phyloP scores from a whole-genome alignment of 768 basidiomycete genomes.

The Psilocybe subaeruginosa region DNA sequence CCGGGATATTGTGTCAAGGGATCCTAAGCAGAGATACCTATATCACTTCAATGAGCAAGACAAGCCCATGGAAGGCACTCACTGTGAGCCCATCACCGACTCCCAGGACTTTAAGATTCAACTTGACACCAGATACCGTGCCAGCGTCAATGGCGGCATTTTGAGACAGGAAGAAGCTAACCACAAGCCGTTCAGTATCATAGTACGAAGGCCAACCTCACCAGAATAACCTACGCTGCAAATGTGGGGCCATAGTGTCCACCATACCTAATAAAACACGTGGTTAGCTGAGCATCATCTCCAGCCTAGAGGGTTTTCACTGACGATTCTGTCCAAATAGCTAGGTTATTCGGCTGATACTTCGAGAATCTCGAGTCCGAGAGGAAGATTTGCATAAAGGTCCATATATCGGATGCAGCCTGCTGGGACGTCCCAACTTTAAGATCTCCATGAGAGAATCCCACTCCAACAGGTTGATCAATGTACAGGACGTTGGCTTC shows the following conservation, averaged over 20 bases:
- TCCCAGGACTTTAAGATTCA: constrained; percentile 67
- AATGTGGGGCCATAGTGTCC: constrained; percentile 75
- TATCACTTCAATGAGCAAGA: too few species aligned
- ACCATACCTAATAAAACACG: constrained; percentile 49
- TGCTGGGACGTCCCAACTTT: constrained; percentile 52
- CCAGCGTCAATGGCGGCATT: constrained; percentile 58
- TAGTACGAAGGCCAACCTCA: background rate
- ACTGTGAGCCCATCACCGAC: constrained; percentile 67
- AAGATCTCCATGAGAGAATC: constrained; percentile 60
- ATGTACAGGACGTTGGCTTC: constrained; percentile 61
- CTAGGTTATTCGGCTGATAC: constrained; percentile 47
- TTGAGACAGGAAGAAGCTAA: constrained; percentile 57
- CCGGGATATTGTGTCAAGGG: constrained; percentile 53
- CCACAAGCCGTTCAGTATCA: background rate
- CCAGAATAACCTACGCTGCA: constrained; percentile 41
- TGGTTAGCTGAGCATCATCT: background rate
- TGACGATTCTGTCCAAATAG: constrained; percentile 67
- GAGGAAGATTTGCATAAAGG: constrained; percentile 66
- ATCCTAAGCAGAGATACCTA: constrained; percentile 12
- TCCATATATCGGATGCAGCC: constrained; percentile 63
- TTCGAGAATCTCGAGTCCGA: constrained; percentile 55
- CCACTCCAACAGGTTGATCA: constrained; percentile 65
- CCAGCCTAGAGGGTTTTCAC: constrained; percentile 7
- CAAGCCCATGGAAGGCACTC: constrained; percentile 9
- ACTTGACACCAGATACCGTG: constrained; percentile 42